phyloP scores from a whole-genome alignment of 257 asterid species.

The Parsonsia alboflavescens region DNA sequence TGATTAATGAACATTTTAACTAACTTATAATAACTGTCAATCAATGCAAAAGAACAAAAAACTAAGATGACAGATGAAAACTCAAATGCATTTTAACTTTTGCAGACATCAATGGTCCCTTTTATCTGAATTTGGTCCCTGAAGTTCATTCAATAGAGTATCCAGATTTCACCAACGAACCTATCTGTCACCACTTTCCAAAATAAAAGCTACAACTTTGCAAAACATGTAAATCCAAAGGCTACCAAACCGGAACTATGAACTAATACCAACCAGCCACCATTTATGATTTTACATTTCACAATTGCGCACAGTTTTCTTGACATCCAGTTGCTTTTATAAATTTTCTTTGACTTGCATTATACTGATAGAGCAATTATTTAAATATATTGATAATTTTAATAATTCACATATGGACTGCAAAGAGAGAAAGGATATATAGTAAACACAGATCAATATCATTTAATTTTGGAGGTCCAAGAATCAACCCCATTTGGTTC shows the following conservation, averaged over 20 bases:
- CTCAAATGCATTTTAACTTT: neutral
- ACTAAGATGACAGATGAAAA: neutral
- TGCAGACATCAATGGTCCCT: neutral
- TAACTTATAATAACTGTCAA: neutral
- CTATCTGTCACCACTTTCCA: neutral
- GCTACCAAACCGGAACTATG: slow-evolving; percentile 3
- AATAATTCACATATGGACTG: neutral
- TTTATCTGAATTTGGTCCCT: neutral
- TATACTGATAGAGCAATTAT: neutral
- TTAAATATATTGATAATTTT: neutral
- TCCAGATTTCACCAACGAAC: neutral
- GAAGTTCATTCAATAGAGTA: neutral
- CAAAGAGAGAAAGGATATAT: too few species aligned
- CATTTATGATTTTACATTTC: slow-evolving; percentile 6
- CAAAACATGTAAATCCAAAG: slow-evolving; percentile 3
- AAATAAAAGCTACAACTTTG: slow-evolving; percentile 3
- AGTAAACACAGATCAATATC: neutral
- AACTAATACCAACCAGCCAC: slow-evolving; percentile 6
- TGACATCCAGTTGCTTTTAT: neutral
- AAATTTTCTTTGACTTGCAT: slow-evolving; percentile 1
- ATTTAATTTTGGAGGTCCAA: neutral
- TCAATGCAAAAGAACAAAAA: neutral
- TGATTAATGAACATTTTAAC: neutral
- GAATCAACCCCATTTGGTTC: neutral
- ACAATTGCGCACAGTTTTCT: neutral